Conservation (phyloP, 148 eudicot species). For the Chenopodium album region DNA sequence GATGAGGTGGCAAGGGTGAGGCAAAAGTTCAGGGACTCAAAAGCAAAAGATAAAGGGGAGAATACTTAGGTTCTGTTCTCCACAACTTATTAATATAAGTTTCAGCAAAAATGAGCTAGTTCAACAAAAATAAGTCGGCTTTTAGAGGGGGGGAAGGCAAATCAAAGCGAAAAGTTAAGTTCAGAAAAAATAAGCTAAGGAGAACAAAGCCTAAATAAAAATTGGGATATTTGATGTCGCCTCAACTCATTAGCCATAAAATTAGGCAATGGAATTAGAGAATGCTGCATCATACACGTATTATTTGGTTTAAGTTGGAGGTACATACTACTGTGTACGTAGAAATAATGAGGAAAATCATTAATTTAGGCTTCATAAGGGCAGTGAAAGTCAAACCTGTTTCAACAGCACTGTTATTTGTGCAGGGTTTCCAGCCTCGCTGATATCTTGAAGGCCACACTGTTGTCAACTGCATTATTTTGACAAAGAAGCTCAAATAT, state of each 20-base stretch:
- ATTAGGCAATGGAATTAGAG: background rate
- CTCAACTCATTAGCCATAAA: background rate
- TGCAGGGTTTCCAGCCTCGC: slow-evolving; percentile 79
- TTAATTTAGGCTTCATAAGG: slow-evolving; percentile 1
- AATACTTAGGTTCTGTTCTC: no score
- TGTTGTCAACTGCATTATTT: slow-evolving; percentile 59
- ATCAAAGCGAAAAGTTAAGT: no score
- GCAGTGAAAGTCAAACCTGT: slow-evolving; percentile 57
- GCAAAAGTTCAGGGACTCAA: slow-evolving; percentile 18
- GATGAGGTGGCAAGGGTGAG: background rate
- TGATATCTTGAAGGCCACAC: slow-evolving; percentile 69
- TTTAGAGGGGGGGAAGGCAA: no score
- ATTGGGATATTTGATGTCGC: background rate
- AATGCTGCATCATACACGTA: background rate
- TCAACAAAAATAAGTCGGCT: no score
- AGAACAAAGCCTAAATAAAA: background rate
- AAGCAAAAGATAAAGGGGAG: background rate
- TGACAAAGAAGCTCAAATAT: slow-evolving; percentile 9
- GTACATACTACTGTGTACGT: slow-evolving; percentile 4
- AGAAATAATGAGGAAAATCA: background rate
- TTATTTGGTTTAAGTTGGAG: background rate
- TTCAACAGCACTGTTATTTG: slow-evolving; percentile 41
- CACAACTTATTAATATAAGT: no score
- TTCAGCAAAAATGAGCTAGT: no score
- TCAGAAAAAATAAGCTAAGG: no score